phyloP scores from a whole-genome alignment of 164 flowering plant species.

The Stephania japonica region DNA sequence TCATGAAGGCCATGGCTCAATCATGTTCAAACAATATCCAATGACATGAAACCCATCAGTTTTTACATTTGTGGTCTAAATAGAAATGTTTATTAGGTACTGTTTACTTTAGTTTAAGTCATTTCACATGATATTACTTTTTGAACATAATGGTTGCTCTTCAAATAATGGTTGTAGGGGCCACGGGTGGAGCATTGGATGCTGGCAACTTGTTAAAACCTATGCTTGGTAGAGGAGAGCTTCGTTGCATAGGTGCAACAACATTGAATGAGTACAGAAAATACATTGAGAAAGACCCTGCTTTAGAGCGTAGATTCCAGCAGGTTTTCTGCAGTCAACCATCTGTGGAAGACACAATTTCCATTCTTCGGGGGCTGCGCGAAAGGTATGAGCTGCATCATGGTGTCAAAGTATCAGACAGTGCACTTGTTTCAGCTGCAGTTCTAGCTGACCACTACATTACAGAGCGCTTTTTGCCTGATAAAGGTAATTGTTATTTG shows the following conservation, averaged over 20 bases:
- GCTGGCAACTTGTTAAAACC: conserved; percentile 95
- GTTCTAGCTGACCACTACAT: conserved; percentile 83
- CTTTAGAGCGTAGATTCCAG: conserved; percentile 91
- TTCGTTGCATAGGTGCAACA: conserved; percentile 94
- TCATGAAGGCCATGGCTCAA: not conserved
- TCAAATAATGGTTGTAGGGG: conserved; percentile 36
- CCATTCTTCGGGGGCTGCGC: conserved; percentile 88
- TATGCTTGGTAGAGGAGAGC: conserved; percentile 95
- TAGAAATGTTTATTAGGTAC: not conserved
- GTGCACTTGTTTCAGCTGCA: conserved; percentile 93
- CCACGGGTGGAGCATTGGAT: conserved; percentile 94
- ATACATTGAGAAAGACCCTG: conserved; percentile 93
- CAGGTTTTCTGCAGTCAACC: conserved; percentile 91
- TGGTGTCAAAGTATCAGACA: conserved; percentile 91
- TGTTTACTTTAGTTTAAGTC: not conserved
- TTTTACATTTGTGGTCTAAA: not conserved
- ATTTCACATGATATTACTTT: not conserved
- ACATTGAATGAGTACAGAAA: conserved; percentile 87
- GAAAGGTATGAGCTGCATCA: conserved; percentile 95
- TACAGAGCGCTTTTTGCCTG: conserved; percentile 89
- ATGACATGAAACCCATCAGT: not conserved
- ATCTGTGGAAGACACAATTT: conserved; percentile 86
- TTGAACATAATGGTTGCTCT: conserved; percentile 4
- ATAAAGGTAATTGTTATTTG: conserved; percentile 57
- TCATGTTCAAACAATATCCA: not conserved